Base-by-base conservation (phyloP, 257 asterid genomes). In the Lithospermum erythrorhizon region DNA sequence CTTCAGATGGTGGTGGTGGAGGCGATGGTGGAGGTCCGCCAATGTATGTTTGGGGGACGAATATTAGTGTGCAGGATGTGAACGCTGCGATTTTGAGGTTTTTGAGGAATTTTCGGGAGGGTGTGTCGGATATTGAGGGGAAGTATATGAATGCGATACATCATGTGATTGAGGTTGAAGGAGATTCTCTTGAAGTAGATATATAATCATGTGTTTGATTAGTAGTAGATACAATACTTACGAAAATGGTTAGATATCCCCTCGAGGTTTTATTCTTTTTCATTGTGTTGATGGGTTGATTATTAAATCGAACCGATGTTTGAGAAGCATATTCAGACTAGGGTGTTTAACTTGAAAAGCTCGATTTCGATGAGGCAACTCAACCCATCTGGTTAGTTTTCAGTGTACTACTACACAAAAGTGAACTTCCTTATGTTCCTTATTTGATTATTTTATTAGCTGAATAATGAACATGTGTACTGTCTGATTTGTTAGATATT, bases 151-250 rank as follows among this genome's bases (percentile, higher is more conserved):
- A 78, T 35, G 69, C 75, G 57, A 79, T 93, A 60, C 75, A 80
- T 55, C 76, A 83, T 65, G 90, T 89, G 23, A 85, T 93, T 61
- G 95, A 86, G 66, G 61, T 82, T 16, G 96, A 93, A 77, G 99
- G 99, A n/a, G 99, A 93, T 59, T 93, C 99, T 0, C 88, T 93
- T 20, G 97, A 93, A 11, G 95, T 93, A 16, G 97, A 93, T 68
- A 97, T n/a, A 96, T 0, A 89, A 83, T 0, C 81, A 93, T 62
- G 95, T 89, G 73, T 89, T 74, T 63, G 81, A 69, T 72, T 83
- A 89, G 66, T 93, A 93, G n/a, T n/a, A n/a, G n/a, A n/a, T n/a
- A n/a, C n/a, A n/a, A n/a, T n/a, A n/a, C n/a, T n/a, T 63, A 41
- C 75, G n/a, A 93, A 93, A 68, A 84, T 93, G 99, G 93, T 93